Conservation (phyloP, 441 rosid species). For the Eugenia klotzschiana region DNA sequence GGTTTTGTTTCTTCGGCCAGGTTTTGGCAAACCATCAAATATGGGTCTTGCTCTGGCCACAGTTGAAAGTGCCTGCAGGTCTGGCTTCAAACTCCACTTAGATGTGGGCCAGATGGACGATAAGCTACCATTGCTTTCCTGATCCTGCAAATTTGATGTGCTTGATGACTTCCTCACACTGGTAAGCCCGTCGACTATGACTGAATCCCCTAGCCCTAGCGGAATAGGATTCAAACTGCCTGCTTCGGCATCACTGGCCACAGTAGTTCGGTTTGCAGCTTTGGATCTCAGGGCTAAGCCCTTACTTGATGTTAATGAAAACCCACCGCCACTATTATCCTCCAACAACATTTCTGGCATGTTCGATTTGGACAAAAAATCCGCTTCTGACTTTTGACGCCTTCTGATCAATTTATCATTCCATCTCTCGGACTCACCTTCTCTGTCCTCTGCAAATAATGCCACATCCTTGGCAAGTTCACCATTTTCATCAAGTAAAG, state of each 20-base stretch:
- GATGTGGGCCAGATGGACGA: conserved; percentile 31
- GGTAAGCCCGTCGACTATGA: conserved; percentile 13
- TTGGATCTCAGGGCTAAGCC: conserved; percentile 42
- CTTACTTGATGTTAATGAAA: conserved; percentile 29
- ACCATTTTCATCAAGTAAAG: conserved; percentile 28
- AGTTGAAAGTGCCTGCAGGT: conserved; percentile 31
- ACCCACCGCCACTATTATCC: conserved; percentile 28
- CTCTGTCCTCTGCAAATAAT: conserved; percentile 8
- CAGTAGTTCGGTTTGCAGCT: conserved; percentile 20
- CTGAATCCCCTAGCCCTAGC: conserved; percentile 15
- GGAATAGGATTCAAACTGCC: conserved; percentile 12
- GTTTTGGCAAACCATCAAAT: conserved; percentile 56
- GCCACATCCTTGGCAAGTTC: conserved; percentile 8
- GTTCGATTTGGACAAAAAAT: conserved; percentile 7
- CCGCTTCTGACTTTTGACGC: conserved; percentile 48
- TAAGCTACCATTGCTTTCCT: conserved; percentile 16
- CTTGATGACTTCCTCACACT: conserved; percentile 55
- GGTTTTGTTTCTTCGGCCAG: conserved; percentile 45
- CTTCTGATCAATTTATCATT: conserved; percentile 38
- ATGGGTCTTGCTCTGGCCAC: conserved; percentile 41
- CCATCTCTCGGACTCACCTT: conserved; percentile 17
- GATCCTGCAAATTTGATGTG: conserved; percentile 45
- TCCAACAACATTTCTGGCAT: conserved; percentile 38
- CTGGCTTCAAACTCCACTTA: conserved; percentile 42
- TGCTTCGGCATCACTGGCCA: conserved; percentile 18